Conservation (phyloP, 1,284 basidiomycete genomes). For the Inonotus hispidus region DNA sequence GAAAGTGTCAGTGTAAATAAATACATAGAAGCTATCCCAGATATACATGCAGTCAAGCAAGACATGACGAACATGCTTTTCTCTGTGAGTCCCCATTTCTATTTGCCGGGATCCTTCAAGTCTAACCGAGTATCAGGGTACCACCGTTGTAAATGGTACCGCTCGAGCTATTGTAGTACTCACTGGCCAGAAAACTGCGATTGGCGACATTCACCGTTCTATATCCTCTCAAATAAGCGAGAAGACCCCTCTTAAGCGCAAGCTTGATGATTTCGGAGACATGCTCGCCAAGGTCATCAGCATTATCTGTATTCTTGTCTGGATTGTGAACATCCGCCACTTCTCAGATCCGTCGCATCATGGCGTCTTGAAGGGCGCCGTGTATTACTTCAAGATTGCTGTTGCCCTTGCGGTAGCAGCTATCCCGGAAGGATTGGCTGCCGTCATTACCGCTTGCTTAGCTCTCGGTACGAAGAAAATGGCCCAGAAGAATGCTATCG, state of each 20-base stretch:
- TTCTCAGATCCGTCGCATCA: conserved; percentile 91
- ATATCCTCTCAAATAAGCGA: conserved; percentile 86
- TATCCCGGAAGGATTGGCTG: conserved; percentile 92
- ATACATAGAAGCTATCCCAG: conserved; percentile 57
- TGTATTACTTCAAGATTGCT: conserved; percentile 98
- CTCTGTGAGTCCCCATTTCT: conserved; percentile 50
- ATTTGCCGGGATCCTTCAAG: background rate
- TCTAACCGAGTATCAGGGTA: conserved; percentile 51
- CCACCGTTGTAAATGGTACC: conserved; percentile 88
- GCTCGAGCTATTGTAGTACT: conserved; percentile 81
- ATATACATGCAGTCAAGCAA: conserved; percentile 83
- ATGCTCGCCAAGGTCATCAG: conserved; percentile 94
- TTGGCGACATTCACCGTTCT: conserved; percentile 92
- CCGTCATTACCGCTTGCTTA: conserved; percentile 94
- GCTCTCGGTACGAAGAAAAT: conserved; percentile 96
- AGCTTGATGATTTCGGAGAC: conserved; percentile 95
- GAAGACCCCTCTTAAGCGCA: conserved; percentile 93
- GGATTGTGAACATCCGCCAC: conserved; percentile 92
- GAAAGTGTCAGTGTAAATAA: conserved; percentile 89
- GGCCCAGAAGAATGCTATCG: conserved; percentile 97
- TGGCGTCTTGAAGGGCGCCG: conserved; percentile 83
- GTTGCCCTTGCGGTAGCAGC: conserved; percentile 95
- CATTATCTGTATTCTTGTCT: conserved; percentile 92
- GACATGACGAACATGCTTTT: conserved; percentile 96
- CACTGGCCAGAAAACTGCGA: conserved; percentile 83